A percentile compares a stretch with the other conserved stretches of the same genome.
Evolutionary conservation across 2,329 filamentous ascomycete species (phyloP).

Genomic region (Fusarium proliferatum): DNA sequence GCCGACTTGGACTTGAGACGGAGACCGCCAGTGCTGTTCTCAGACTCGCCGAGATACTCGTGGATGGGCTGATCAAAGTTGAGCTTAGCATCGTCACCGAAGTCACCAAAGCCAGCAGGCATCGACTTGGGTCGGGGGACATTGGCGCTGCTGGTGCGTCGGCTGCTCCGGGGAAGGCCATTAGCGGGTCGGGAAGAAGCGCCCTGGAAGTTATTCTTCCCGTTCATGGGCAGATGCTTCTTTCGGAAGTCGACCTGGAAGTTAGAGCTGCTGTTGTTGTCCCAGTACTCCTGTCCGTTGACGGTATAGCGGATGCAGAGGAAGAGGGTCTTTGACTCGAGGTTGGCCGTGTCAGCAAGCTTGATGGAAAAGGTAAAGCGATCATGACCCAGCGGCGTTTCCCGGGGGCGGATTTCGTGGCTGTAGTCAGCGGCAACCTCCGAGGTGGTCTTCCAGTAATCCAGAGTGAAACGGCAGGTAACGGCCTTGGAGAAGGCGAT

Average conservation of each 20-base stretch:
- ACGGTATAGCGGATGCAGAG: conserved; percentile 92
- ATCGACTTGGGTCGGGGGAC: conserved; percentile 65
- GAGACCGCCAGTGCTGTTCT: conserved; percentile 64
- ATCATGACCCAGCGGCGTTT: conserved; percentile 76
- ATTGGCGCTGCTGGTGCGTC: conserved; percentile 56
- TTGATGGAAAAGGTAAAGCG: conserved; percentile 96
- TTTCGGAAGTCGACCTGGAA: conserved; percentile 95
- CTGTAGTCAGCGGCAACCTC: conserved; percentile 92
- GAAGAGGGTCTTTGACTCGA: conserved; percentile 92
- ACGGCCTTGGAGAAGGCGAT: conserved; percentile 89
- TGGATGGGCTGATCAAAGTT: conserved; percentile 70
- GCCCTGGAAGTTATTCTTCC: conserved; percentile 65
- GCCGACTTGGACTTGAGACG: conserved; percentile 78
- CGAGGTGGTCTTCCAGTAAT: conserved; percentile 99
- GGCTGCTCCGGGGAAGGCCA: conserved; percentile 75
- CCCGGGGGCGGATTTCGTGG: conserved; percentile 77
- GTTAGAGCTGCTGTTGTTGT: conserved; percentile 88
- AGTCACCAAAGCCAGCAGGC: conserved; percentile 75
- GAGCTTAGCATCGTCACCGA: conserved; percentile 70
- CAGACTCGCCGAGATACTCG: conserved; percentile 72
- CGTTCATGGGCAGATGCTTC: conserved; percentile 73
- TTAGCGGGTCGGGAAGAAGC: conserved; percentile 62
- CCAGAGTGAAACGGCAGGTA: conserved; percentile 92
- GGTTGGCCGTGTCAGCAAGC: conserved; percentile 87
- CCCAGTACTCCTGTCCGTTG: conserved; percentile 89